These are phyloP conservation scores for Tilletiopsis washingtonensis DNA, from an alignment of 1,284 basidiomycete species.

Conservation along the genomic window DNA sequence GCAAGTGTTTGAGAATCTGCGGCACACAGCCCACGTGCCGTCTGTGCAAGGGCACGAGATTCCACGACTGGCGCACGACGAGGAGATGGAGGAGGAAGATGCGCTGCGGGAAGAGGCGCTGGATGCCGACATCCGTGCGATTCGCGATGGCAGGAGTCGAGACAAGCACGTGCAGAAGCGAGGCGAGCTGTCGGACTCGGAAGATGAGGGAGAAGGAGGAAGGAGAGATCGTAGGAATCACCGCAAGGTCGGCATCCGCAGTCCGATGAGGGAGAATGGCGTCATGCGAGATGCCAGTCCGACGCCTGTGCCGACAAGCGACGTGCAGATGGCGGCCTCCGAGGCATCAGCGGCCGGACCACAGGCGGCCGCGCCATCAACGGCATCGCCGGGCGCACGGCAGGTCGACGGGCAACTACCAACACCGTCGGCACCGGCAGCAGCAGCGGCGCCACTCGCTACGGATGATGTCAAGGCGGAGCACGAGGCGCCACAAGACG, in stretches of 20 bases:
- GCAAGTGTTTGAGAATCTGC: slow-evolving; percentile 68
- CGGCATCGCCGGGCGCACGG: too few relatives aligned
- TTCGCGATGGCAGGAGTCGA: slow-evolving; percentile 19
- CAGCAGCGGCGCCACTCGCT: too few relatives aligned
- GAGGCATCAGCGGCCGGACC: too few relatives aligned
- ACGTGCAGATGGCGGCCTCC: too few relatives aligned
- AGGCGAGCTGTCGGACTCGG: slow-evolving; percentile 29
- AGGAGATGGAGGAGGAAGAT: slow-evolving; percentile 22
- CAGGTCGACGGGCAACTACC: too few relatives aligned
- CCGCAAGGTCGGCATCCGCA: not conserved
- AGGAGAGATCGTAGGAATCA: slow-evolving; percentile 12
- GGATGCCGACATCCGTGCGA: slow-evolving; percentile 24
- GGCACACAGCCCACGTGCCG: slow-evolving; percentile 34
- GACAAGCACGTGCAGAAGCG: slow-evolving; percentile 23
- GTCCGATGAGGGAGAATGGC: not conserved
- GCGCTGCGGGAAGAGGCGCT: slow-evolving; percentile 9
- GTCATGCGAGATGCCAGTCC: too few relatives aligned
- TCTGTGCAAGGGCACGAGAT: slow-evolving; percentile 41
- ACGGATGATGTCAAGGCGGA: too few relatives aligned
- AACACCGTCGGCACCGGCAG: too few relatives aligned
- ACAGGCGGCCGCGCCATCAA: too few relatives aligned
- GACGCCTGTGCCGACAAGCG: too few relatives aligned
- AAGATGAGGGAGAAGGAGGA: slow-evolving; percentile 30
- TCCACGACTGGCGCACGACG: slow-evolving; percentile 24
- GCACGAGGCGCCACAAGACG: too few relatives aligned